Percentiles rank a stretch among this genome's conserved stretches.
phyloP scores from a whole-genome alignment of 768 basidiomycete species.

The Mycena crocata region DNA sequence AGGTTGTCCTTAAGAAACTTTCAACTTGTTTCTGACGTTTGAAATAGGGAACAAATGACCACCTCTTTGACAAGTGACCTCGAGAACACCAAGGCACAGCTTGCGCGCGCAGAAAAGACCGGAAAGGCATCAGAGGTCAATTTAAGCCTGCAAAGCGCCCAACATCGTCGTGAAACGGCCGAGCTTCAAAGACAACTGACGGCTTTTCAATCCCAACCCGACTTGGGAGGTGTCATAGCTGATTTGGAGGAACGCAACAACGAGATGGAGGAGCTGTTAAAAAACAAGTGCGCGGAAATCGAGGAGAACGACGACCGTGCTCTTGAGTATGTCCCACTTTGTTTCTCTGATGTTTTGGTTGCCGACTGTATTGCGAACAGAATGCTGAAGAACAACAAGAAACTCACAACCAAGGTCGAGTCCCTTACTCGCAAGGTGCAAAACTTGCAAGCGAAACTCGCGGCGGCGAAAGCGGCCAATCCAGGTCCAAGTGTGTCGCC shows the following conservation, averaged over 20 bases:
- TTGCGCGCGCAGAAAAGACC: slow-evolving; percentile 66
- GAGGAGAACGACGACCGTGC: slow-evolving; percentile 87
- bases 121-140: slow-evolving; percentile 74
- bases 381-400: slow-evolving; percentile 85
- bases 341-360: neutral
- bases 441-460: slow-evolving; percentile 74
- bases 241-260: slow-evolving; percentile 77
- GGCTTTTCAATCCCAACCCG: slow-evolving; percentile 62
- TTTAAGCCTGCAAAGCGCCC: slow-evolving; percentile 70
- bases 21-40: slow-evolving; percentile 19
- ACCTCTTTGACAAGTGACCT: slow-evolving; percentile 52
- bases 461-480: slow-evolving; percentile 59
- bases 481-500: slow-evolving; percentile 31
- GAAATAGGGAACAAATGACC: slow-evolving; percentile 60
- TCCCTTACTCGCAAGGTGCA: slow-evolving; percentile 79
- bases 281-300: slow-evolving; percentile 78
- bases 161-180: slow-evolving; percentile 73
- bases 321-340: slow-evolving; percentile 68
- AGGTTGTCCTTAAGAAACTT: slow-evolving; percentile 31
- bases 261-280: slow-evolving; percentile 82
- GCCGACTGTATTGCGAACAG: slow-evolving; percentile 48
- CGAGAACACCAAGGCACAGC: slow-evolving; percentile 54
- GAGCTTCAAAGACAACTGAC: slow-evolving; percentile 69
- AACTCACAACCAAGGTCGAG: slow-evolving; percentile 76
- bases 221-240: slow-evolving; percentile 64